These are phyloP conservation scores for Blastobotrys malaysiensis DNA, from an alignment of 1,139 yeast genomes.

Conservation along the genomic window DNA sequence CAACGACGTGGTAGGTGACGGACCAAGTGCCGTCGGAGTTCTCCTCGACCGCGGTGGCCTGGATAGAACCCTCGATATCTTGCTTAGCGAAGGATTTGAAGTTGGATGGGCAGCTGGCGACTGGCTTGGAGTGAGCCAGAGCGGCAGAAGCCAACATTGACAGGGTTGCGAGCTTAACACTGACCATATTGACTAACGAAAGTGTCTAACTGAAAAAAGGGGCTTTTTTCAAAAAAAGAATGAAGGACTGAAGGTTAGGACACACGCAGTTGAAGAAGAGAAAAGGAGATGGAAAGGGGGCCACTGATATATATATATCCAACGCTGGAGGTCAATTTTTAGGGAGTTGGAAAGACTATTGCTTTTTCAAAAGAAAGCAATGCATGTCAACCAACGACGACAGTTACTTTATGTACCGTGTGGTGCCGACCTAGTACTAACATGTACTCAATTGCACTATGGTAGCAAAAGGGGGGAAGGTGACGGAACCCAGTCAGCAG, in stretches of 20 bases:
- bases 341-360: not conserved
- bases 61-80: slow-evolving; percentile 1
- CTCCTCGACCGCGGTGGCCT: slow-evolving; percentile 2
- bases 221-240: not conserved
- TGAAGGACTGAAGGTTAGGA: not conserved
- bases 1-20: slow-evolving; percentile 8
- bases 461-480: not conserved
- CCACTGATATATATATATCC: not conserved
- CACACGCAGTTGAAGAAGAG: not conserved
- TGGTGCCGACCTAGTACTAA: no score
- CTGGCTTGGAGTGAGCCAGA: slow-evolving; percentile 1
- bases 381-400: not conserved
- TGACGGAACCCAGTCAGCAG: not conserved
- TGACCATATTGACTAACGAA: slow-evolving; percentile 8
- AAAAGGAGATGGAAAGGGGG: not conserved
- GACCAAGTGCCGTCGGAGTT: slow-evolving; percentile 1
- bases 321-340: not conserved
- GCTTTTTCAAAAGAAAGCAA: not conserved
- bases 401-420: not conserved
- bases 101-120: slow-evolving; percentile 1
- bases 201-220: not conserved
- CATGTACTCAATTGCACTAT: not conserved
- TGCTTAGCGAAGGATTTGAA: not conserved
- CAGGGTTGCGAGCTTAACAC: slow-evolving; percentile 2
- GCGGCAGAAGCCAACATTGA: slow-evolving; percentile 3